Base-by-base conservation (phyloP, 2,329 filamentous ascomycete species). In the Nemania sp. region DNA sequence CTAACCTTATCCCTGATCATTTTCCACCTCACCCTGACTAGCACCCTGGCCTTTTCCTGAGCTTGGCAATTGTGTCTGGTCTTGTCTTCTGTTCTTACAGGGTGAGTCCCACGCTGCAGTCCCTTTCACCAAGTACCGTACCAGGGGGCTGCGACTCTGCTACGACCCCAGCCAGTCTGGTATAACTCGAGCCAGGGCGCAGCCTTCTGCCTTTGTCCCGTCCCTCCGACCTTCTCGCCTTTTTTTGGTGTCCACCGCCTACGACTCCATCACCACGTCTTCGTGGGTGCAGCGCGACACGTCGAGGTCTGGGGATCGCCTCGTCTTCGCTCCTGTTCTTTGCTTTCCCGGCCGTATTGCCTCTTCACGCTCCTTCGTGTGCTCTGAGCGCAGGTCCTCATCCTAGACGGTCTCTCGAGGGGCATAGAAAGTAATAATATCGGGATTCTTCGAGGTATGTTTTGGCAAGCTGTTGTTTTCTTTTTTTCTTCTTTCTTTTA, bases 121-220 rank as follows among this genome's bases (percentile, higher is more conserved):
- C 49, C 54, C 55, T 47, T 40, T 42, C 42, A 40, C 46, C 31
- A 44, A 33, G 31, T 41, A 39, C 26, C 28, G 15, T 20, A 11
- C 44, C 24, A 37, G 41, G 31, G 40, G 49, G 15, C 31, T 37
- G 48, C 41, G 24, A 49, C 45, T 31, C 31, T 45, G 37, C 45
- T 41, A 33, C 44, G 24, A 41, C 43, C 49, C 48, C 41, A 26
- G 46, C 26, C 23, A 20, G 45, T 51, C 47, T 55, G 46, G 49
- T 61, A 61, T 61, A 61, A 54, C 58, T 61, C 39, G 33, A 37
- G 33, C 55, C 49, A 34, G 55, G 42, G 48, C 58, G 58, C 58
- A 58, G 56, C 58, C 55, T 56, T 44, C 58, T 59, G 49, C 51
- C 41, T 22, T 19, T 39, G 46, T 61, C 34, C 31, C 54, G 49